Conservation (phyloP, 2,329 filamentous ascomycete genomes). For the Colletotrichum trifolii region DNA sequence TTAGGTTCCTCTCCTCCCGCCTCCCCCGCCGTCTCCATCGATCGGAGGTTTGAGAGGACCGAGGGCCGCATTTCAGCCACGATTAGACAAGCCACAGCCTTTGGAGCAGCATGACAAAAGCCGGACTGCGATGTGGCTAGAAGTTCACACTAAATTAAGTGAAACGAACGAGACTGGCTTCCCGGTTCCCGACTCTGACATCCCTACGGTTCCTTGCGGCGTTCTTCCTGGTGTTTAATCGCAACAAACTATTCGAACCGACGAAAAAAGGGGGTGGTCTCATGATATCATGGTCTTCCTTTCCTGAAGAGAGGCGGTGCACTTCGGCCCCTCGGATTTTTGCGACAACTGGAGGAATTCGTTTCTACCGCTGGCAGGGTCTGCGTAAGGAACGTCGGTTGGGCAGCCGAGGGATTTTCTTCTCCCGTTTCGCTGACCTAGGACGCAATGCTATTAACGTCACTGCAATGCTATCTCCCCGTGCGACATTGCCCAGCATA, state of each 20-base stretch:
- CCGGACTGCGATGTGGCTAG: slow-evolving; percentile 1
- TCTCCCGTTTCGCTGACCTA: slow-evolving; percentile 13
- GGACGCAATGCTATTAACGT: slow-evolving; percentile 12
- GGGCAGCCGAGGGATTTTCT: slow-evolving; percentile 7
- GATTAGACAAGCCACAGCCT: slow-evolving; percentile 3
- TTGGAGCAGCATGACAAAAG: neutral
- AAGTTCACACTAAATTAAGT: slow-evolving; percentile 20
- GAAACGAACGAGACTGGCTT: slow-evolving; percentile 27
- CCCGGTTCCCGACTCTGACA: slow-evolving; percentile 23
- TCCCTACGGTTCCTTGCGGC: neutral
- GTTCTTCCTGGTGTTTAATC: slow-evolving; percentile 14
- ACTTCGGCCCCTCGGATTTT: slow-evolving; percentile 24
- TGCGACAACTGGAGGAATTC: neutral
- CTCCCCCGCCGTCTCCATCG: neutral
- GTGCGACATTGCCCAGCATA: slow-evolving; percentile 8
- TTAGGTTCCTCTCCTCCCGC: neutral
- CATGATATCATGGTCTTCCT: slow-evolving; percentile 22
- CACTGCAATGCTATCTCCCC: slow-evolving; percentile 8
- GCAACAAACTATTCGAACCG: slow-evolving; percentile 17
- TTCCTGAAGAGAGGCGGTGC: slow-evolving; percentile 12
- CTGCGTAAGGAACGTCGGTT: neutral
- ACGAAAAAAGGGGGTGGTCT: slow-evolving; percentile 19
- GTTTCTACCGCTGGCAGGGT: neutral
- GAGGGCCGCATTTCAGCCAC: slow-evolving; percentile 23
- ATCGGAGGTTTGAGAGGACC: slow-evolving; percentile 31